Base-by-base conservation (phyloP, 129 eudicot genomes). In the Scalesia atractyloides region DNA sequence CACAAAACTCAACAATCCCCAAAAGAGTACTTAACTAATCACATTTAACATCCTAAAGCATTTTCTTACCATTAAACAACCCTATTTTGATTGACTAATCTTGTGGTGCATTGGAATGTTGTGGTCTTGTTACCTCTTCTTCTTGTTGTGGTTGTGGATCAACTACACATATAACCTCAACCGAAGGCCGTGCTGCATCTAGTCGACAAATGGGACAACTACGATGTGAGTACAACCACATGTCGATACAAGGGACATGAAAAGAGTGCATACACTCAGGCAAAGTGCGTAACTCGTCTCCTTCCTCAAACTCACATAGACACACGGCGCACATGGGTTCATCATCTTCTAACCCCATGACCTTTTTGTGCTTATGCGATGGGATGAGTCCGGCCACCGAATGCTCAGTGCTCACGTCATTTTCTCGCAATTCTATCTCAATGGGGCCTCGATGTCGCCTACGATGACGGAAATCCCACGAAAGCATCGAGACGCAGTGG, bases 211-310 rank as follows among this genome's bases (percentile, higher is more conserved):
- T 54, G 24, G 80, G 89, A 46, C 86, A 85, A 78, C 58, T 85
- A 15, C 81, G 74, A 46, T 82, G 89, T 1, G 86, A 78, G 33
- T 60, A 76, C 26, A 85, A 67, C 89, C 89, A 85, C 84, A 71
- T 85, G 59, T 85, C 86, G 19, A 81, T 85, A 43, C 89, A 85
- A 5, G 71, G 61, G 7, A 79, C 86, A 36, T 85, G 89, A 75
- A 78, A 85, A 18, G 84, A 52, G 53, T 85, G 86, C 77, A 66
- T 43, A 44, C 89, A 85, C 13, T 78, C 89, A 1, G 89, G 89
- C 47, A 78, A 71, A 11, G 83, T 82, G 3, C 86, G 83, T 54
- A 82, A 18, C 26, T 82, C 81, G 30, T 82, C 86, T 15, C 83
- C 86, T 63, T 82, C 86, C 39, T 82, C 83, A 11, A 82, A 82